Evolutionary conservation across 805 yeast genomes (phyloP).

Genomic region (Saturnispora mendoncae): DNA sequence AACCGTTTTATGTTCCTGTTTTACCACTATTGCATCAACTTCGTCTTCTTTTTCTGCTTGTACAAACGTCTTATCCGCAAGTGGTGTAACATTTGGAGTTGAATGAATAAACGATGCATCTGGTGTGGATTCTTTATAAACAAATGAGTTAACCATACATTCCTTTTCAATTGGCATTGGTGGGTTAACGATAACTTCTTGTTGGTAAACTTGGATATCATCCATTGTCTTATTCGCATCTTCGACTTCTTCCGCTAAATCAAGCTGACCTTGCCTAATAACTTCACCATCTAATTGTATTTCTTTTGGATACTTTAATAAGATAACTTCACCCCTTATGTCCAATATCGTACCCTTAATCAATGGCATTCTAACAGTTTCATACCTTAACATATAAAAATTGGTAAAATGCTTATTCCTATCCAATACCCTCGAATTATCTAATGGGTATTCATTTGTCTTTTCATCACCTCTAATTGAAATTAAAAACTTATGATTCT

Average conservation of each 20-base stretch:
- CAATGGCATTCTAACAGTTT: constrained; percentile 56
- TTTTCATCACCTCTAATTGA: constrained; percentile 7
- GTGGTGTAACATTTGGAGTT: constrained; percentile 6
- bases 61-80: constrained; percentile 7
- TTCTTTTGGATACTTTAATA: constrained; percentile 15
- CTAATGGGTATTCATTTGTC: constrained; percentile 3
- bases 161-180: constrained; percentile 14
- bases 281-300: not conserved
- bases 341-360: constrained; percentile 56
- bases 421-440: constrained; percentile 30
- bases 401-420: constrained; percentile 39
- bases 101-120: constrained; percentile 8
- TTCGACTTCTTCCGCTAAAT: constrained; percentile 1
- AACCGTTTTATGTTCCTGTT: too few species aligned
- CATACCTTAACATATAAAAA: constrained; percentile 51
- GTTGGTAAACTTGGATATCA: not conserved
- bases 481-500: constrained; percentile 18
- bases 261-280: constrained; percentile 1
- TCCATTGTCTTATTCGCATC: constrained; percentile 6
- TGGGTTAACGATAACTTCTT: too few species aligned
- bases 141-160: constrained; percentile 10
- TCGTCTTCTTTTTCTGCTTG: not conserved
- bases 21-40: too few species aligned
- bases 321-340: constrained; percentile 51
- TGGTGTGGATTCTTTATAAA: constrained; percentile 12